phyloP scores from a whole-genome alignment of 768 basidiomycete species.

The Naganishia antarctica region DNA sequence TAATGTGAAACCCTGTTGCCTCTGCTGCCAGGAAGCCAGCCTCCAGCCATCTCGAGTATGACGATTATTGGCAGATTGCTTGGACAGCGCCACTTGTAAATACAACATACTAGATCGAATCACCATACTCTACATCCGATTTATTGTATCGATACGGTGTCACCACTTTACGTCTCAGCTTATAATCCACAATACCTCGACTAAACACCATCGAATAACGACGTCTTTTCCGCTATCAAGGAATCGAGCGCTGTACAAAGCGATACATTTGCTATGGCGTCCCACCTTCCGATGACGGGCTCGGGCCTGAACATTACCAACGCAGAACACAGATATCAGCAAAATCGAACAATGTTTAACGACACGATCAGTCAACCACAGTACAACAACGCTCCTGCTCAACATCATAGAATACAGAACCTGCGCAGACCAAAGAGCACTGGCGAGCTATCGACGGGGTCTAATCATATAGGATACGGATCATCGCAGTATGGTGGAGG shows the following conservation, averaged over 20 bases:
- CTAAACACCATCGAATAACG: no score
- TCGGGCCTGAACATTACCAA: conserved; percentile 19
- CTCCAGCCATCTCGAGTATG: conserved; percentile 19
- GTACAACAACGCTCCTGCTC: background rate
- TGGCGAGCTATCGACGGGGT: conserved; percentile 2
- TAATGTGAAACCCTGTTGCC: conserved; percentile 18
- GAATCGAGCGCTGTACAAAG: background rate
- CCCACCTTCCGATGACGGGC: background rate
- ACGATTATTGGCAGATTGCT: background rate
- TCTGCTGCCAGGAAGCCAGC: background rate
- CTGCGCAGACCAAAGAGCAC: conserved; percentile 19
- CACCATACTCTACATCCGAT: no score
- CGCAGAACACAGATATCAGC: conserved; percentile 6
- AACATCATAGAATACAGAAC: background rate
- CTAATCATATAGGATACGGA: background rate
- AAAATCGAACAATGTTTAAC: background rate
- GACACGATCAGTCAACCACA: background rate
- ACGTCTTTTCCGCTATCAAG: no score
- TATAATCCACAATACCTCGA: no score
- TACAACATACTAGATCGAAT: no score
- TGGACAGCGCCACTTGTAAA: background rate
- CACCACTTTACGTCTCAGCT: no score
- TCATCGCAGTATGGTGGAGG: background rate
- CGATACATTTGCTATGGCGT: background rate
- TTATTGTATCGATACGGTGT: no score